Conservation (phyloP, 1,284 basidiomycete genomes). For the Cutaneotrichosporon mucoides region DNA sequence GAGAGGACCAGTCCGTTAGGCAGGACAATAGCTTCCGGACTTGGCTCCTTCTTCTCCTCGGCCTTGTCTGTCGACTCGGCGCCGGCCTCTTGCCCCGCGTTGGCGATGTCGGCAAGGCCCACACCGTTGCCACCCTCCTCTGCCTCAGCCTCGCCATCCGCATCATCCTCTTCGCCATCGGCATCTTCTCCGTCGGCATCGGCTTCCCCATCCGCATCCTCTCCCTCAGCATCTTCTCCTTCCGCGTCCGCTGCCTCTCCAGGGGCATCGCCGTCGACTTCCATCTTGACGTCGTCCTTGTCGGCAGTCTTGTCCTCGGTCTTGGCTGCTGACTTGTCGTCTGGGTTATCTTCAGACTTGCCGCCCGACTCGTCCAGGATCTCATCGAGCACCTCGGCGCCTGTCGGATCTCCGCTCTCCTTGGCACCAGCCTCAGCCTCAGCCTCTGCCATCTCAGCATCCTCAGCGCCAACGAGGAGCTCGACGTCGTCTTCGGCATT, state of each 20-base stretch:
- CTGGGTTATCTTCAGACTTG: constrained; percentile 13
- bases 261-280: constrained; percentile 29
- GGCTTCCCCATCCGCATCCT: constrained; percentile 10
- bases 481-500: constrained; percentile 43
- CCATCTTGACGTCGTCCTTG: constrained; percentile 11
- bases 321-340: constrained; percentile 10
- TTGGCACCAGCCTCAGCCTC: constrained; percentile 15
- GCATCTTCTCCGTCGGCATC: too few species aligned
- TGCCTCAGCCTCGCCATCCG: constrained; percentile 28
- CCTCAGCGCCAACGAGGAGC: constrained; percentile 32
- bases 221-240: constrained; percentile 12
- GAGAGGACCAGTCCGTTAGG: constrained; percentile 37
- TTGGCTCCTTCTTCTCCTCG: constrained; percentile 14
- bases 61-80: neutral
- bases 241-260: constrained; percentile 29
- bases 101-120: constrained; percentile 27
- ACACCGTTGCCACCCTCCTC: constrained; percentile 22
- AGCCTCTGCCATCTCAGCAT: constrained; percentile 17
- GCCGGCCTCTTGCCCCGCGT: constrained; percentile 8
- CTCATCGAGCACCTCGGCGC: constrained; percentile 37
- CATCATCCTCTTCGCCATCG: constrained; percentile 31
- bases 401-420: constrained; percentile 19
- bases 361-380: constrained; percentile 24
- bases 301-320: neutral
- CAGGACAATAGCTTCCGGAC: constrained; percentile 23